Evolutionary conservation across 164 flowering plant genomes (phyloP).

Genomic region (Tinospora cordifolia): DNA sequence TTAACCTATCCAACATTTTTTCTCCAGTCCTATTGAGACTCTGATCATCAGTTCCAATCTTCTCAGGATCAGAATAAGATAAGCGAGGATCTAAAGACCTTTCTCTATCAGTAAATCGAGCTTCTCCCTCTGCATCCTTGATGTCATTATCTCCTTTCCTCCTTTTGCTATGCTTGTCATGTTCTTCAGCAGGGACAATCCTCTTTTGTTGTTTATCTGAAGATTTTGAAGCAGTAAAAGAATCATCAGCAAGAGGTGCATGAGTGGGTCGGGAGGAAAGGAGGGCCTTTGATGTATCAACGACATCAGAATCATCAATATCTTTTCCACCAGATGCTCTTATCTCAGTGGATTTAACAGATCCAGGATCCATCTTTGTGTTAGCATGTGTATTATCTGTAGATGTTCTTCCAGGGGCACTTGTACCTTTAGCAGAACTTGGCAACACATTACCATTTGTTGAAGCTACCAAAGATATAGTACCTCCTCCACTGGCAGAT

Average conservation of each 20-base stretch:
- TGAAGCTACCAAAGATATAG: constrained; percentile 26
- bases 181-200: constrained; percentile 61
- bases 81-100: constrained; percentile 41
- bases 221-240: constrained; percentile 34
- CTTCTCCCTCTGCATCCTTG: constrained; percentile 59
- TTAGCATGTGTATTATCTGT: constrained; percentile 36
- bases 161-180: constrained; percentile 61
- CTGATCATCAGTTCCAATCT: constrained; percentile 46
- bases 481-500: constrained; percentile 29
- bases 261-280: constrained; percentile 42
- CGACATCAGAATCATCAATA: constrained; percentile 34
- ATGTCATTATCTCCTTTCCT: constrained; percentile 73
- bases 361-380: constrained; percentile 35
- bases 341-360: constrained; percentile 36
- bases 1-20: constrained; percentile 51
- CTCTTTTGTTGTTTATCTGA: constrained; percentile 74
- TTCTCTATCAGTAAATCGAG: constrained; percentile 53
- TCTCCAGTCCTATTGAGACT: constrained; percentile 34
- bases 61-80: constrained; percentile 43
- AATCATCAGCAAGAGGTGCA: constrained; percentile 60
- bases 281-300: constrained; percentile 36
- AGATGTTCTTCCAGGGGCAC: constrained; percentile 28
- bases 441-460: constrained; percentile 41
- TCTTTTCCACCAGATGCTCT: constrained; percentile 38
- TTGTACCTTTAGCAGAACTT: constrained; percentile 30